phyloP scores from a whole-genome alignment of 1,284 basidiomycete genomes.

The Ceratobasidium sp. region DNA sequence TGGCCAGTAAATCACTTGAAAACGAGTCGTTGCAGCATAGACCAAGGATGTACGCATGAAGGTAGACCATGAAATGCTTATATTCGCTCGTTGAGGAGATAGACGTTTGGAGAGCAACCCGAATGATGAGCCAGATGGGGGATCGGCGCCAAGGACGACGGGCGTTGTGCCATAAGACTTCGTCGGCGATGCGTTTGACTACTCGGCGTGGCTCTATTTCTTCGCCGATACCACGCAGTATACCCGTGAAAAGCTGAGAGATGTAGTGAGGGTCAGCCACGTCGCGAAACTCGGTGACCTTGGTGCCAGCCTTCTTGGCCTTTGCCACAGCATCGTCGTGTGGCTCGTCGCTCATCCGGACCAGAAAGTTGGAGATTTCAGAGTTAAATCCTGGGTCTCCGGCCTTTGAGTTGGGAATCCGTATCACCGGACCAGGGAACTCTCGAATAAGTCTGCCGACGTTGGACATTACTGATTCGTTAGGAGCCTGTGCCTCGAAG shows the following conservation, averaged over 20 bases:
- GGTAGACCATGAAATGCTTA: conserved; percentile 57
- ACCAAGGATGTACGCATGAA: conserved; percentile 50
- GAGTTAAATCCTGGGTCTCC: conserved; percentile 47
- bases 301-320: conserved; percentile 44
- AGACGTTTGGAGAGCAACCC: conserved; percentile 52
- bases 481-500: no score
- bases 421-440: conserved; percentile 48
- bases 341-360: conserved; percentile 48
- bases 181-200: conserved; percentile 47
- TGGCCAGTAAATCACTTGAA: conserved; percentile 50
- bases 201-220: conserved; percentile 47
- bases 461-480: no score
- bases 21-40: background rate
- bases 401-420: conserved; percentile 41
- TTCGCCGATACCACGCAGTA: conserved; percentile 50
- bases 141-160: conserved; percentile 58
- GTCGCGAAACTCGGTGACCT: conserved; percentile 47
- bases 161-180: conserved; percentile 52
- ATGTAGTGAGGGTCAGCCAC: conserved; percentile 54
- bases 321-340: conserved; percentile 40
- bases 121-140: conserved; percentile 51
- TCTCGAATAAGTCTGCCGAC: conserved; percentile 53
- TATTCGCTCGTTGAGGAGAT: conserved; percentile 49
- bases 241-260: conserved; percentile 54
- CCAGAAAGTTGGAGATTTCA: conserved; percentile 50